Conservation (phyloP, 352 stramenopile genomes). For the Bremia lactucae region DNA sequence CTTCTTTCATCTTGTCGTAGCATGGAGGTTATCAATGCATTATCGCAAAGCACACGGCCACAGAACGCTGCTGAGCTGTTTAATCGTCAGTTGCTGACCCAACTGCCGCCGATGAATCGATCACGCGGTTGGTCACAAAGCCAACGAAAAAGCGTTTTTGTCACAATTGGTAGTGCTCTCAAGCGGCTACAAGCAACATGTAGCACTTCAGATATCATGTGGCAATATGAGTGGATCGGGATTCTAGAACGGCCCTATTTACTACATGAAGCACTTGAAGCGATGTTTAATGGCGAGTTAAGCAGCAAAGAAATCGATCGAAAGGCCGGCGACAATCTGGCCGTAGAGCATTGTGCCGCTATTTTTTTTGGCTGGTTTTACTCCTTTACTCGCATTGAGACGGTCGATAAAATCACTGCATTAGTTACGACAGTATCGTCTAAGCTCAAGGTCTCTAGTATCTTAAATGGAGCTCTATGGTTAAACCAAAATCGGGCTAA, state of each 20-base stretch:
- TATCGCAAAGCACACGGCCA: constrained; percentile 17
- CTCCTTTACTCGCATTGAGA: constrained; percentile 6
- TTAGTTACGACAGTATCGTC: constrained; percentile 14
- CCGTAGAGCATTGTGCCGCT: constrained; percentile 3
- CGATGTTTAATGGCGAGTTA: constrained; percentile 4
- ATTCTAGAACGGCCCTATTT: constrained; percentile 17
- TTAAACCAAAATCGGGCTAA: constrained; percentile 30
- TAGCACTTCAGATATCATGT: constrained; percentile 9
- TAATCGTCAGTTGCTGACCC: constrained; percentile 14
- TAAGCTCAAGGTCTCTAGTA: constrained; percentile 12
- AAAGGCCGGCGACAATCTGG: background rate
- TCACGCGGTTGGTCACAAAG: constrained; percentile 1
- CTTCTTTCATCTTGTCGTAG: constrained; percentile 26
- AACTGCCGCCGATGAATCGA: constrained; percentile 2
- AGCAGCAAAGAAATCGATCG: background rate
- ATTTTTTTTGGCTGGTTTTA: constrained; percentile 45
- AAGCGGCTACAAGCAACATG: constrained; percentile 8
- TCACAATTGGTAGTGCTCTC: constrained; percentile 7
- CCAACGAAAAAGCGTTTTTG: constrained; percentile 7
- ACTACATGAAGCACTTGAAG: constrained; percentile 19
- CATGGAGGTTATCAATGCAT: constrained; percentile 23
- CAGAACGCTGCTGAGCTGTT: constrained; percentile 11
- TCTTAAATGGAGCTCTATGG: constrained; percentile 22
- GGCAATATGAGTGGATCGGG: constrained; percentile 29
- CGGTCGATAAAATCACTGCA: constrained; percentile 10